A percentile compares a stretch with the other conserved stretches of the same genome.
phyloP scores from a whole-genome alignment of 2,329 filamentous ascomycete genomes.

The Colletotrichum tamarilloi region DNA sequence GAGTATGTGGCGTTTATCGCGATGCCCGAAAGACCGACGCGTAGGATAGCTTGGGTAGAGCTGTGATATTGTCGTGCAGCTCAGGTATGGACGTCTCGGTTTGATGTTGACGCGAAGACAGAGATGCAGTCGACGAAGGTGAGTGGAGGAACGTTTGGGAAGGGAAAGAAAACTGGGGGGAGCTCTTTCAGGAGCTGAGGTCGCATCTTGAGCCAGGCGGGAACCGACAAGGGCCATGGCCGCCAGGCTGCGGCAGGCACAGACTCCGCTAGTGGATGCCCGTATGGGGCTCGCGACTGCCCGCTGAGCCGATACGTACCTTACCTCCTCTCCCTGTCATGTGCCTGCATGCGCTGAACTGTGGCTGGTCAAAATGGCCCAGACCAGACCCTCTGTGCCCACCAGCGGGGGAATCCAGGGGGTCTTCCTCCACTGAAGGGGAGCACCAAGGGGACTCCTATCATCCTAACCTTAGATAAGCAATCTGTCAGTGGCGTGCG shows the following conservation, averaged over 20 bases:
- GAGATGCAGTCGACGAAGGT: conserved; percentile 8
- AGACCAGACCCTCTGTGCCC: conserved; percentile 6
- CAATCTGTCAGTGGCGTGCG: conserved; percentile 1
- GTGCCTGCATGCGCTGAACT: conserved; percentile 3
- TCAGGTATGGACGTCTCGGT: not conserved
- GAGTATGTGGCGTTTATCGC: not conserved
- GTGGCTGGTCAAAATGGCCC: conserved; percentile 3
- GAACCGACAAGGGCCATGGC: conserved; percentile 25
- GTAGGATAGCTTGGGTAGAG: not conserved
- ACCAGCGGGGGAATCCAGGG: conserved; percentile 19
- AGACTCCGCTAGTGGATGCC: conserved; percentile 24
- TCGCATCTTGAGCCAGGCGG: conserved; percentile 30
- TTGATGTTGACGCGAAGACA: conserved; percentile 27
- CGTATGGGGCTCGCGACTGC: conserved; percentile 14
- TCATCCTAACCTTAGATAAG: conserved; percentile 23
- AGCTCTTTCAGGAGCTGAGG: conserved; percentile 35
- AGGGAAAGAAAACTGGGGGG: conserved; percentile 36
- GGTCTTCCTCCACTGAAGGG: conserved; percentile 15
- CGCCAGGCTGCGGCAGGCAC: conserved; percentile 30
- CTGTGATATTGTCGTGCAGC: conserved; percentile 11
- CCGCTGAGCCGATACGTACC: conserved; percentile 3
- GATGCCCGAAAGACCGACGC: not conserved
- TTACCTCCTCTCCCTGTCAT: not conserved
- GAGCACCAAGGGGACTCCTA: not conserved
- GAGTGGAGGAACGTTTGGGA: conserved; percentile 23